phyloP scores from a whole-genome alignment of 495 filamentous ascomycete genomes.

The Darksidea phi region DNA sequence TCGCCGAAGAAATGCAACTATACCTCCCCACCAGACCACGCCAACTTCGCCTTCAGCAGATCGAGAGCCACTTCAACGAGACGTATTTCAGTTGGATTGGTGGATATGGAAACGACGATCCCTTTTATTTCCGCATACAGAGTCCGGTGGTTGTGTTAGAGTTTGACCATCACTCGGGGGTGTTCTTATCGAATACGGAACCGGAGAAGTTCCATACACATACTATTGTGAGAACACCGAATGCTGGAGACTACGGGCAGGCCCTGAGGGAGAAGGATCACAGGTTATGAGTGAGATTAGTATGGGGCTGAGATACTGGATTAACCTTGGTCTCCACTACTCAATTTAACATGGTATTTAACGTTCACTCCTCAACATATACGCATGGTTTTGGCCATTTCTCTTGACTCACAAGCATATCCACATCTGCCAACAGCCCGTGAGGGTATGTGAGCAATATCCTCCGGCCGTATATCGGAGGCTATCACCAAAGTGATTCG shows the following conservation, averaged over 20 bases:
- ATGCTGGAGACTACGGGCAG: constrained; percentile 71
- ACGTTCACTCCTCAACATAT: no score
- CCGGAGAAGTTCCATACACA: constrained; percentile 78
- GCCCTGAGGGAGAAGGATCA: constrained; percentile 45
- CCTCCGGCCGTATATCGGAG: no score
- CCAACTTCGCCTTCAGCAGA: constrained; percentile 52
- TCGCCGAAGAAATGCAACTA: constrained; percentile 60
- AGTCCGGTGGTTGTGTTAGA: constrained; percentile 69
- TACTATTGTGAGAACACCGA: constrained; percentile 66
- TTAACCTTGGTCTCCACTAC: no score
- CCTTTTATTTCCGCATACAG: constrained; percentile 76
- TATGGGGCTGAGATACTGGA: no score
- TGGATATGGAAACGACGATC: constrained; percentile 59
- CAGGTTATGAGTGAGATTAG: constrained; percentile 27
- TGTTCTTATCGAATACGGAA: constrained; percentile 69
- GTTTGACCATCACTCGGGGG: constrained; percentile 79
- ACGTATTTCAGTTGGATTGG: constrained; percentile 80
- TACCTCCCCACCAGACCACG: constrained; percentile 60
- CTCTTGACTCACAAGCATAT: no score
- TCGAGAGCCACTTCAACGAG: constrained; percentile 56
- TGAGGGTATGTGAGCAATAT: no score
- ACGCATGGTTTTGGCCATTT: no score
- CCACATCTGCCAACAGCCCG: no score
- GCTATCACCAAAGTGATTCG: no score
- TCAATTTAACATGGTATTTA: no score